phyloP scores from a whole-genome alignment of 2,329 filamentous ascomycete species.

The Tolypocladium amazonense region DNA sequence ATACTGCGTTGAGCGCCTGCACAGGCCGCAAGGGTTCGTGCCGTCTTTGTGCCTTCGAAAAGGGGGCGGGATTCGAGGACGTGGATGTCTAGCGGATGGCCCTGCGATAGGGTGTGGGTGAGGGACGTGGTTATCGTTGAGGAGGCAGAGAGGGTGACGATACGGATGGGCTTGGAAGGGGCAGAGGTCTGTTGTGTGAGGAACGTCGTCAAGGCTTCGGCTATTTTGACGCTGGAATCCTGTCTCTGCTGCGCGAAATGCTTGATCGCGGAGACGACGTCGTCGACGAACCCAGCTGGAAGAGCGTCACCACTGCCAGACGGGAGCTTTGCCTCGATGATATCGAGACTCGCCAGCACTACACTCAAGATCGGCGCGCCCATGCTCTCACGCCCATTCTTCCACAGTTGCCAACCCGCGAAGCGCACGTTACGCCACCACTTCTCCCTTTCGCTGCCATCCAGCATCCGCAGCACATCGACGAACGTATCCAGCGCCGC shows the following conservation, averaged over 20 bases:
- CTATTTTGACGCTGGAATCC: conserved; percentile 19
- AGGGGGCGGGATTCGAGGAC: conserved; percentile 58
- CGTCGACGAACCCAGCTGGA: conserved; percentile 4
- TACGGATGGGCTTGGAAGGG: conserved; percentile 22
- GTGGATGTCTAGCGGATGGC: conserved; percentile 38
- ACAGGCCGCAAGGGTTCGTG: conserved; percentile 34
- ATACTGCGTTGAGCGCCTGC: conserved; percentile 16
- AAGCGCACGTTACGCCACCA: conserved; percentile 49
- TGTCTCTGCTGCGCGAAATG: conserved; percentile 10
- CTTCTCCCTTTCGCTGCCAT: not conserved
- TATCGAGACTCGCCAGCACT: conserved; percentile 33
- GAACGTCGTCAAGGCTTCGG: conserved; percentile 21
- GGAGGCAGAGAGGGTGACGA: conserved; percentile 53
- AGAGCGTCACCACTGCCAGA: not conserved
- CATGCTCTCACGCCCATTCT: conserved; percentile 58
- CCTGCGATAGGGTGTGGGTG: conserved; percentile 25
- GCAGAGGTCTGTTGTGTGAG: conserved; percentile 13
- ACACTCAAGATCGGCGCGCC: conserved; percentile 44
- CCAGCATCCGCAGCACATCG: conserved; percentile 28
- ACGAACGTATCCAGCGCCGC: conserved; percentile 39
- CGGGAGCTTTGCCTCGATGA: conserved; percentile 22
- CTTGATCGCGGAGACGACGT: conserved; percentile 9
- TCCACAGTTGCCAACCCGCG: conserved; percentile 53
- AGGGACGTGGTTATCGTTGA: conserved; percentile 47
- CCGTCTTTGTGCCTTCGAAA: conserved; percentile 52